These are phyloP conservation scores for Perkinsus olseni DNA, from an alignment of 169 alveolate genomes.

Conservation along the genomic window DNA sequence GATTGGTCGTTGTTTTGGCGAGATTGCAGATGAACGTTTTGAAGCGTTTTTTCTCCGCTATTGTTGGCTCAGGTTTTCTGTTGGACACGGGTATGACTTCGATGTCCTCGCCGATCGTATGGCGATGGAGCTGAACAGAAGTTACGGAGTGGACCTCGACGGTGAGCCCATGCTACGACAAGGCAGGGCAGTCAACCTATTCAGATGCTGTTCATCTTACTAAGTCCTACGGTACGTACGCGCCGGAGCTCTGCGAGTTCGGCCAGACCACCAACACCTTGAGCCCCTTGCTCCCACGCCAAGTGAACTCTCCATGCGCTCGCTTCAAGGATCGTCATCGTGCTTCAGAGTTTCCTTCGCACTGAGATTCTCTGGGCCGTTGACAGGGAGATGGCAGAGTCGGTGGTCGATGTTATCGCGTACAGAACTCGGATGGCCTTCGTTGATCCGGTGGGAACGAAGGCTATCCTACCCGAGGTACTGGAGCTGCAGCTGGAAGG, in stretches of 20 bases:
- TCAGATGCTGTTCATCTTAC: background rate
- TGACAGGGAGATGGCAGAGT: constrained; percentile 49
- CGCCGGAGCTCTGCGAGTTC: background rate
- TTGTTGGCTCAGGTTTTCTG: background rate
- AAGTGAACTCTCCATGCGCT: background rate
- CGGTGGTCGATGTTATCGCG: constrained; percentile 60
- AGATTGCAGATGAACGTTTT: too few relatives aligned
- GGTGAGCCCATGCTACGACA: too few relatives aligned
- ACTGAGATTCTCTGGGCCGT: background rate
- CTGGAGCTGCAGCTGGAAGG: background rate
- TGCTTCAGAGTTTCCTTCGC: background rate
- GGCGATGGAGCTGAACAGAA: background rate
- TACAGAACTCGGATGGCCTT: constrained; percentile 59
- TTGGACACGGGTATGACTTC: background rate
- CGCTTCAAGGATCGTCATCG: too few relatives aligned
- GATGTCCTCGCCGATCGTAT: background rate
- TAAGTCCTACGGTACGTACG: background rate
- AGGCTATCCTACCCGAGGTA: constrained; percentile 3
- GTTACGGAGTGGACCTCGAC: background rate
- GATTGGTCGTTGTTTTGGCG: too few relatives aligned
- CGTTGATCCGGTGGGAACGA: constrained; percentile 44
- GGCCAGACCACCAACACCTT: background rate
- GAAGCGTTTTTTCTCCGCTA: too few relatives aligned
- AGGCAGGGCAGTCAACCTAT: too few relatives aligned
- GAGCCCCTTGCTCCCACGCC: background rate